Evolutionary conservation across 129 eudicot genomes (phyloP).

Genomic region (Dittrichia graveolens): DNA sequence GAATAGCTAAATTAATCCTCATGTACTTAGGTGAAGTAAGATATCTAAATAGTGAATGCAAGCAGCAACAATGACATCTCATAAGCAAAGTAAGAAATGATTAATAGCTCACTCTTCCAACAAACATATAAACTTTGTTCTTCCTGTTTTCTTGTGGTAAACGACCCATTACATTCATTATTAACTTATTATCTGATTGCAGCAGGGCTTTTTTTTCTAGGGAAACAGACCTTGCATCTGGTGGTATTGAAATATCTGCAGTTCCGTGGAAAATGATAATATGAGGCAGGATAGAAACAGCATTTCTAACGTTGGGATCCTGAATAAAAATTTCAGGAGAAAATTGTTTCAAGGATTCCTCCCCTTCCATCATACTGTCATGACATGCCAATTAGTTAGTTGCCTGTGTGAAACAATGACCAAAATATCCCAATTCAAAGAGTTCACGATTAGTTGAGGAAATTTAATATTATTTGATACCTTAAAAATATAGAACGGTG

Average conservation of each 20-base stretch:
- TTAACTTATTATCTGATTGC: no score
- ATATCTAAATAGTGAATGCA: no score
- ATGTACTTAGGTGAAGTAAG: background rate
- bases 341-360: slow-evolving; percentile 52
- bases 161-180: background rate
- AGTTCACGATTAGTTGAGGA: slow-evolving; percentile 7
- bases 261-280: slow-evolving; percentile 82
- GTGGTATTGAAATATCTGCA: slow-evolving; percentile 63
- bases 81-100: background rate
- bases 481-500: slow-evolving; percentile 79
- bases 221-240: slow-evolving; percentile 60
- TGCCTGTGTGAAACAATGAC: background rate
- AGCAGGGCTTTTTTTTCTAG: background rate
- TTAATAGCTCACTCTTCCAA: no score
- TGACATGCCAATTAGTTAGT: slow-evolving; percentile 16
- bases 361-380: slow-evolving; percentile 86
- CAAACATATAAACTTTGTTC: background rate
- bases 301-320: slow-evolving; percentile 41
- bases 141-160: background rate
- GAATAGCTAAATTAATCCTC: background rate
- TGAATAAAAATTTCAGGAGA: slow-evolving; percentile 71
- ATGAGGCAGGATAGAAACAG: slow-evolving; percentile 58
- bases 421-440: background rate
- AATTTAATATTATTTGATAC: slow-evolving; percentile 33
- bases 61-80: no score